Percentiles rank a stretch among this genome's conserved stretches.
Conservation (phyloP, 495 filamentous ascomycete genomes). For the Penicillium desertorum region DNA sequence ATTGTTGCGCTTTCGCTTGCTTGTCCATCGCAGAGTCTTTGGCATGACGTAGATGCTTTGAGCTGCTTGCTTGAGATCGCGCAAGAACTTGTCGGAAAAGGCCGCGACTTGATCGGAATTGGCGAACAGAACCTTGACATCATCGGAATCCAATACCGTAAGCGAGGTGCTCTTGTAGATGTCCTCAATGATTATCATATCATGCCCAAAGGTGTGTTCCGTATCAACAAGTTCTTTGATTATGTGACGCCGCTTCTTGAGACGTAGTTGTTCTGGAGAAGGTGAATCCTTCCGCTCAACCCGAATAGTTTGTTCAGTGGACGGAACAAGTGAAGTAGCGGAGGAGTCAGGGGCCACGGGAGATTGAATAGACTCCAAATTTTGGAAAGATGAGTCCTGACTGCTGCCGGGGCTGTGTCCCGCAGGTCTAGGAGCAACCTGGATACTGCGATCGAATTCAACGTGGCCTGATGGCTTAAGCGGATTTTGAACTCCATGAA, state of each 20-base stretch:
- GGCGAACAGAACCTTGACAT: conserved; percentile 83
- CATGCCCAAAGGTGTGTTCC: conserved; percentile 78
- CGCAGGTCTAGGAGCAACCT: conserved; percentile 49
- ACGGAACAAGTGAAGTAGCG: conserved; percentile 41
- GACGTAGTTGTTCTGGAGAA: conserved; percentile 55
- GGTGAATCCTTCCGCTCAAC: conserved; percentile 40
- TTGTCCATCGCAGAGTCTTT: conserved; percentile 56
- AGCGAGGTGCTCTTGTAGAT: conserved; percentile 96
- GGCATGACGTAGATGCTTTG: conserved; percentile 68
- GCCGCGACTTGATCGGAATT: conserved; percentile 84
- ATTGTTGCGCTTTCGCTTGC: conserved; percentile 51
- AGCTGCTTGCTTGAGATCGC: conserved; percentile 73
- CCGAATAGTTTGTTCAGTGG: conserved; percentile 28
- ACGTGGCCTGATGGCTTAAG: neutral
- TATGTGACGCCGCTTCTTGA: conserved; percentile 68
- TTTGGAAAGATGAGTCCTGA: conserved; percentile 43
- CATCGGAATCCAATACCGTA: conserved; percentile 72
- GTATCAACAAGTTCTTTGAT: conserved; percentile 92
- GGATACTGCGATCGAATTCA: neutral
- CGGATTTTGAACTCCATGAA: neutral
- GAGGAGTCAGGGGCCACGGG: conserved; percentile 40
- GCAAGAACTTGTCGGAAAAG: conserved; percentile 76
- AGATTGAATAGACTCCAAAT: conserved; percentile 37
- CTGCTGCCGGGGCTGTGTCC: conserved; percentile 55
- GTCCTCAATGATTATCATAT: conserved; percentile 94